Evolutionary conservation across 768 basidiomycete species (phyloP).

Genomic region (Mycena amicta): DNA sequence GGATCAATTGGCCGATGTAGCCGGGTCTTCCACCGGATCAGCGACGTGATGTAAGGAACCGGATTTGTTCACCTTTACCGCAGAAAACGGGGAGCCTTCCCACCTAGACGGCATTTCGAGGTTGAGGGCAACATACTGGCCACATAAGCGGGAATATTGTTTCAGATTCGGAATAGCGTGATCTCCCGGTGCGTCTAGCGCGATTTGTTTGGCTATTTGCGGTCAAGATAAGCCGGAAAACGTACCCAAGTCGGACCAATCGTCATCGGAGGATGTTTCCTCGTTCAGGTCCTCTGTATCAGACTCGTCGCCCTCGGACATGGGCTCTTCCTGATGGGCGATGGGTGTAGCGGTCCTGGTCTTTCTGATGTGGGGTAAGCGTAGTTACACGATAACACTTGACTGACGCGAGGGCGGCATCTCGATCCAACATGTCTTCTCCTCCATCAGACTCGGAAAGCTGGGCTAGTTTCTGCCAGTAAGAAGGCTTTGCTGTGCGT

Average conservation of each 20-base stretch:
- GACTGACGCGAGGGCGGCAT: slow-evolving; percentile 71
- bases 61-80: slow-evolving; percentile 41
- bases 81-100: slow-evolving; percentile 50
- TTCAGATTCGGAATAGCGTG: slow-evolving; percentile 32
- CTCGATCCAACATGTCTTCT: slow-evolving; percentile 64
- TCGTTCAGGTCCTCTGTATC: slow-evolving; percentile 75
- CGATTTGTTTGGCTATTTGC: too few relatives aligned
- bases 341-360: slow-evolving; percentile 53
- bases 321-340: slow-evolving; percentile 46
- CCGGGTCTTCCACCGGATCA: background rate
- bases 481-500: slow-evolving; percentile 5
- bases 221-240: background rate
- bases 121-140: slow-evolving; percentile 46
- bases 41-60: background rate
- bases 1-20: slow-evolving; percentile 30
- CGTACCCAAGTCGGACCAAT: slow-evolving; percentile 52
- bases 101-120: slow-evolving; percentile 41
- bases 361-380: slow-evolving; percentile 38
- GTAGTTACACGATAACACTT: background rate
- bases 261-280: slow-evolving; percentile 47
- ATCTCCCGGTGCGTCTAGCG: background rate
- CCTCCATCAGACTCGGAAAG: slow-evolving; percentile 71
- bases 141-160: slow-evolving; percentile 52
- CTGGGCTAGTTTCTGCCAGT: slow-evolving; percentile 27
- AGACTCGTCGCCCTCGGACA: slow-evolving; percentile 79